Conservation (phyloP, 805 yeast species). For the Wickerhamiella qilinensis region DNA sequence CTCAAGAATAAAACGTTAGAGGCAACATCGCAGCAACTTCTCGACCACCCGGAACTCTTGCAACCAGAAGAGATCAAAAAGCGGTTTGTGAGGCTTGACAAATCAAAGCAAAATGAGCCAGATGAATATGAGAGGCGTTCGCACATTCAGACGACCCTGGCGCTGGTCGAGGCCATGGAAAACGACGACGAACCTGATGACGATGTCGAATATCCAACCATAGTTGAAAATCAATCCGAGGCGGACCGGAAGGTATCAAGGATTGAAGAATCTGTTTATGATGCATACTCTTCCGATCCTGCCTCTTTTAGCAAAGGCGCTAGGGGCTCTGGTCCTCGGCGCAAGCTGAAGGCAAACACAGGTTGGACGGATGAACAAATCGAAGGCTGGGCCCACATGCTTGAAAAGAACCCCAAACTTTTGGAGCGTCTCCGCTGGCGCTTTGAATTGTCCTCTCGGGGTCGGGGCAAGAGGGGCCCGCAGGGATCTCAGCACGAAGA, state of each 20-base stretch:
- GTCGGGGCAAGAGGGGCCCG: no score
- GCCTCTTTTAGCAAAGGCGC: constrained; percentile 28
- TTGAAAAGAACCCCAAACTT: constrained; percentile 46
- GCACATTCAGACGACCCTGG: constrained; percentile 17
- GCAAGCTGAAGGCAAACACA: constrained; percentile 33
- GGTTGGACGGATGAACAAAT: constrained; percentile 81
- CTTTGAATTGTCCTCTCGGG: not conserved
- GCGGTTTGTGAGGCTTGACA: not conserved
- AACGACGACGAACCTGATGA: constrained; percentile 76
- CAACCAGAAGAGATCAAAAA: constrained; percentile 6
- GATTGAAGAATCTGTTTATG: not conserved
- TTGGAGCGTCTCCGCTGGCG: constrained; percentile 22
- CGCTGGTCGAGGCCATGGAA: constrained; percentile 20
- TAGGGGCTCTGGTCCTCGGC: constrained; percentile 38
- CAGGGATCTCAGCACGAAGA: no score
- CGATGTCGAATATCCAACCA: constrained; percentile 20
- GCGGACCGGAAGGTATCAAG: not conserved
- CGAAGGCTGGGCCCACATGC: constrained; percentile 83
- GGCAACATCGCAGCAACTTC: constrained; percentile 35
- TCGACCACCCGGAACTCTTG: constrained; percentile 43
- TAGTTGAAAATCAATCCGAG: constrained; percentile 2
- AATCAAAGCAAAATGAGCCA: no score
- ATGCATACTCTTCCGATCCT: not conserved
- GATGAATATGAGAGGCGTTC: not conserved
- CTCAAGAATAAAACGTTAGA: constrained; percentile 39